Evolutionary conservation across 225 moss, liverwort and hornwort species (phyloP).

Genomic region (Pseudoscleropodium purum): DNA sequence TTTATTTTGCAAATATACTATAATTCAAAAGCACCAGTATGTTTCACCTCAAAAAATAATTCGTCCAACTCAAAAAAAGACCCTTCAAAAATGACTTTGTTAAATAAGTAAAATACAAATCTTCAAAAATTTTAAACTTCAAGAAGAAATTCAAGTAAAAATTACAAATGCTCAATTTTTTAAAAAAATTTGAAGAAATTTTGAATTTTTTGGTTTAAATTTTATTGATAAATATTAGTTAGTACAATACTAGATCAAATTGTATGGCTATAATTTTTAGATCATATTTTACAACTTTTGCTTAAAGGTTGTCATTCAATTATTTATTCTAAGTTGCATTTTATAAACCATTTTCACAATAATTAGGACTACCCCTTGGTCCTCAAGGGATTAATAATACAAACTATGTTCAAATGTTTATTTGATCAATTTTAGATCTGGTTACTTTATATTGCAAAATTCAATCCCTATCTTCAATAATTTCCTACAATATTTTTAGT

Average conservation of each 20-base stretch:
- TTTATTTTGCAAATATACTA: background rate
- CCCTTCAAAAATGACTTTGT: background rate
- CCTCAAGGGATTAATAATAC: accelerated
- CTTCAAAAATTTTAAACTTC: background rate
- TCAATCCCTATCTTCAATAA: accelerated
- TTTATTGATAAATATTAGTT: background rate
- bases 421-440: background rate
- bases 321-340: too few species aligned
- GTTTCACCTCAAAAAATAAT: background rate
- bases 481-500: accelerated
- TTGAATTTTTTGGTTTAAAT: too few species aligned
- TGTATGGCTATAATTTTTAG: too few species aligned
- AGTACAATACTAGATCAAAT: background rate
- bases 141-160: background rate
- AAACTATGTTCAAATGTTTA: background rate
- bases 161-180: background rate
- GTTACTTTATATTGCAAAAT: background rate
- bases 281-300: background rate
- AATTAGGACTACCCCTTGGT: background rate
- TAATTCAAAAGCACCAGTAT: accelerated
- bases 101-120: background rate
- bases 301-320: background rate
- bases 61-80: accelerated
- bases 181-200: background rate
- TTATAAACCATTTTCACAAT: too few species aligned